A percentile compares a stretch with the other conserved stretches of the same genome.
phyloP scores from a whole-genome alignment of 495 filamentous ascomycete genomes.

The Talaromyces ruber region DNA sequence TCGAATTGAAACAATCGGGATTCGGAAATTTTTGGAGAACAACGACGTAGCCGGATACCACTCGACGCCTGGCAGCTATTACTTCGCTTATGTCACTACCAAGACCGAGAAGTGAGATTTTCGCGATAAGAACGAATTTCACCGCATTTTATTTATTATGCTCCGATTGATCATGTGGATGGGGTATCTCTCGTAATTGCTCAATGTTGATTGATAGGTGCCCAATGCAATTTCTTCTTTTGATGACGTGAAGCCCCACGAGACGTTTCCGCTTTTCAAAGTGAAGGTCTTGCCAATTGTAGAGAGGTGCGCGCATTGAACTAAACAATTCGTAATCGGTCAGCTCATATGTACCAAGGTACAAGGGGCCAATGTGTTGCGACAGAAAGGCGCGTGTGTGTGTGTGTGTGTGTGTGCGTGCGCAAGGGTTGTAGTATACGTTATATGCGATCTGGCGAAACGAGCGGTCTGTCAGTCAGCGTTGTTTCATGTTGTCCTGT shows the following conservation, averaged over 20 bases:
- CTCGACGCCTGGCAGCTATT: background rate
- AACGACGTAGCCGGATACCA: conserved; percentile 15
- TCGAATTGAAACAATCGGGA: conserved; percentile 36
- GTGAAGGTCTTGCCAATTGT: background rate
- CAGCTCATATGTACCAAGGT: background rate
- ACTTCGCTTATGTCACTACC: background rate
- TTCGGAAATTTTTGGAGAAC: conserved; percentile 28
- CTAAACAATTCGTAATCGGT: background rate
- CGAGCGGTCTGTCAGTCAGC: background rate
- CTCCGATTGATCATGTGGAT: background rate
- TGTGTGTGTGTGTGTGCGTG: background rate
- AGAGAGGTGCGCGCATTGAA: background rate
- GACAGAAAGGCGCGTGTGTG: background rate
- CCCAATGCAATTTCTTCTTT: background rate
- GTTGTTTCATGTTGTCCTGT: background rate
- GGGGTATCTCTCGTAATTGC: background rate
- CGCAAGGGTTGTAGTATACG: background rate
- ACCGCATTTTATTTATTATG: background rate
- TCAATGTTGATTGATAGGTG: background rate
- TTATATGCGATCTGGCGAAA: background rate
- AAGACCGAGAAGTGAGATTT: background rate
- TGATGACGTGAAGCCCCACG: background rate
- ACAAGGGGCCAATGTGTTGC: background rate
- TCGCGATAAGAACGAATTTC: background rate
- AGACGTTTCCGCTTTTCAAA: background rate